phyloP scores from a whole-genome alignment of 2,329 filamentous ascomycete species.

The Pyrenophora seminiperda region DNA sequence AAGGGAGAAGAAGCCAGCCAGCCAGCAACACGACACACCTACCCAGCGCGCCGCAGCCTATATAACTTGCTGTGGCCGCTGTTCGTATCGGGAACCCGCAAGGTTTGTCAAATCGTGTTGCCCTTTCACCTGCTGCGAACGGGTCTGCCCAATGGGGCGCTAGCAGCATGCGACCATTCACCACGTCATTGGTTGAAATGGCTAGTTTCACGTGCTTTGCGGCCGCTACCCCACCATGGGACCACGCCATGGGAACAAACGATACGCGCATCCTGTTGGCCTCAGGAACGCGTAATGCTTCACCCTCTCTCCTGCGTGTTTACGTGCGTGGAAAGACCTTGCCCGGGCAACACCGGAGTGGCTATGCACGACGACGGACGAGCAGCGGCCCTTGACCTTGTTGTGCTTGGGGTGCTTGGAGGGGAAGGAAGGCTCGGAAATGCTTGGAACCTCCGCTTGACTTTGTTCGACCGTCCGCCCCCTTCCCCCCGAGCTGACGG shows the following conservation, averaged over 20 bases:
- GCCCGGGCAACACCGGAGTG: neutral
- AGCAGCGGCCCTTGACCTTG: neutral
- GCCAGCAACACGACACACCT: neutral
- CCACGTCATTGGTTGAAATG: conserved; percentile 4
- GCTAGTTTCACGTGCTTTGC: conserved; percentile 10
- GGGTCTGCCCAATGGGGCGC: conserved; percentile 11
- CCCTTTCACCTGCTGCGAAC: conserved; percentile 3
- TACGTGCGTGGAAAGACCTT: neutral
- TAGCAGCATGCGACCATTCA: neutral
- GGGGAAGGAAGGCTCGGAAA: no score
- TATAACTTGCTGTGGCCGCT: neutral
- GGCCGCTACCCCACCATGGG: conserved; percentile 9
- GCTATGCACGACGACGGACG: conserved; percentile 8
- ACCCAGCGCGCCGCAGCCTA: conserved; percentile 1
- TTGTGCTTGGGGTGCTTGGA: no score
- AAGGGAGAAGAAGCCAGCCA: neutral
- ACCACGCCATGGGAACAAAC: no score
- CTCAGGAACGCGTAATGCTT: conserved; percentile 14
- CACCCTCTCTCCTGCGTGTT: neutral
- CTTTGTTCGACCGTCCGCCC: no score
- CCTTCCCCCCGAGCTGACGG: no score
- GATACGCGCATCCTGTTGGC: conserved; percentile 7
- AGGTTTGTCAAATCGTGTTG: conserved; percentile 6
- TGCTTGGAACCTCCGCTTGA: no score
- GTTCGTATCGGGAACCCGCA: conserved; percentile 7